Conservation (phyloP, 495 filamentous ascomycete species). For the Massariosphaeria phaeospora region DNA sequence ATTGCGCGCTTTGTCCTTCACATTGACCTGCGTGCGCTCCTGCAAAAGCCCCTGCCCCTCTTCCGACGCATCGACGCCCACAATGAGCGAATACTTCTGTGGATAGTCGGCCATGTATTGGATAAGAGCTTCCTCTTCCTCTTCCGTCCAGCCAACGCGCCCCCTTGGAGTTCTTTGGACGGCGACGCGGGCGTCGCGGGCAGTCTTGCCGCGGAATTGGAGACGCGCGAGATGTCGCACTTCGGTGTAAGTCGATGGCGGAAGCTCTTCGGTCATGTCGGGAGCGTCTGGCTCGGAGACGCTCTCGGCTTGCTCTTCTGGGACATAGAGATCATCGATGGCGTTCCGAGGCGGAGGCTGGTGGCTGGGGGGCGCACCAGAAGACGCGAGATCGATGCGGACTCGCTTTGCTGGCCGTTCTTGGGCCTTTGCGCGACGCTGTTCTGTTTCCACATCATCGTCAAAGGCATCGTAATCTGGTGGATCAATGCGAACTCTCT, state of each 20-base stretch:
- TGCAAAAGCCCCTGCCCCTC: slow-evolving; percentile 37
- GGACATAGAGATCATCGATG: slow-evolving; percentile 5
- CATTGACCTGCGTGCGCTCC: slow-evolving; percentile 53
- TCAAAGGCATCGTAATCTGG: slow-evolving; percentile 3
- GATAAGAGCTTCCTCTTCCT: slow-evolving; percentile 49
- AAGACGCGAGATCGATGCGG: slow-evolving; percentile 17
- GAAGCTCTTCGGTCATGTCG: slow-evolving; percentile 21
- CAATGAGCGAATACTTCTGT: slow-evolving; percentile 52
- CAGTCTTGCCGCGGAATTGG: background rate
- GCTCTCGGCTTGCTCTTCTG: slow-evolving; percentile 9
- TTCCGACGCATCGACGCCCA: slow-evolving; percentile 36
- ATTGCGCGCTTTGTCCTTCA: slow-evolving; percentile 64
- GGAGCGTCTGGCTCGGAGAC: slow-evolving; percentile 16
- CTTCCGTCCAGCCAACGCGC: slow-evolving; percentile 42
- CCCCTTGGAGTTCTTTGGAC: too few relatives aligned
- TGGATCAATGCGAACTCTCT: slow-evolving; percentile 16
- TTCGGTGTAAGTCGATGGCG: slow-evolving; percentile 21
- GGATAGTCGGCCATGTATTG: slow-evolving; percentile 47
- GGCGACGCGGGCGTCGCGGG: too few relatives aligned
- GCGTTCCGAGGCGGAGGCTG: slow-evolving; percentile 8
- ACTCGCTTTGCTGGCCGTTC: slow-evolving; percentile 12
- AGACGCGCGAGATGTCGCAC: slow-evolving; percentile 28
- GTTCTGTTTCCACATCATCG: background rate
- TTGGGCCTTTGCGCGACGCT: slow-evolving; percentile 1
- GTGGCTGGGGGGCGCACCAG: slow-evolving; percentile 21